Evolutionary conservation across 768 basidiomycete species (phyloP).

Genomic region (Russula ochroleuca): DNA sequence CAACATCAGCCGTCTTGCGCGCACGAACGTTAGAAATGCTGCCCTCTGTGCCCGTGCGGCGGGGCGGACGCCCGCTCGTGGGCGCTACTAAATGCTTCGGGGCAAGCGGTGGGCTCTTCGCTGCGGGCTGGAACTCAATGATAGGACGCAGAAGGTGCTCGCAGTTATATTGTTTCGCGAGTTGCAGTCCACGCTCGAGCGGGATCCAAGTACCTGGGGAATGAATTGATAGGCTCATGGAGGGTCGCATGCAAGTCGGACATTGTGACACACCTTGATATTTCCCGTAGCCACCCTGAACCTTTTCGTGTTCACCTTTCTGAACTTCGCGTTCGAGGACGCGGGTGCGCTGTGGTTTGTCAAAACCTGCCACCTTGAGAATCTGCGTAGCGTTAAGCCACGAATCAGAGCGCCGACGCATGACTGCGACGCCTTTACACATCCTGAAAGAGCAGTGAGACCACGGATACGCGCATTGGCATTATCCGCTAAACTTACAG

Average conservation of each 20-base stretch:
- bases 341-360: slow-evolving; percentile 96
- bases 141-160: slow-evolving; percentile 84
- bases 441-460: slow-evolving; percentile 58
- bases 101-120: slow-evolving; percentile 89
- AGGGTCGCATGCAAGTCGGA: not conserved
- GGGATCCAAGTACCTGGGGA: slow-evolving; percentile 95
- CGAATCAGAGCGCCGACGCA: slow-evolving; percentile 92
- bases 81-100: slow-evolving; percentile 91
- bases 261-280: slow-evolving; percentile 77
- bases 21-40: slow-evolving; percentile 41
- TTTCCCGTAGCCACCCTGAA: slow-evolving; percentile 98
- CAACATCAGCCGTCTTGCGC: slow-evolving; percentile 43
- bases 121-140: slow-evolving; percentile 87
- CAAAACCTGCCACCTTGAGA: slow-evolving; percentile 97
- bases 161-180: slow-evolving; percentile 92
- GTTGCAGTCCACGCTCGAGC: slow-evolving; percentile 76
- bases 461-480: slow-evolving; percentile 35
- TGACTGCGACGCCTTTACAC: slow-evolving; percentile 94
- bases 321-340: slow-evolving; percentile 97
- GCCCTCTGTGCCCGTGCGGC: slow-evolving; percentile 29
- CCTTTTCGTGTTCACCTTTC: slow-evolving; percentile 98
- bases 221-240: slow-evolving; percentile 1
- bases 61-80: slow-evolving; percentile 46
- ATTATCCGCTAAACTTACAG: slow-evolving; percentile 53
- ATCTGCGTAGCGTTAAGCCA: slow-evolving; percentile 99